Base-by-base conservation (phyloP, 495 filamentous ascomycete species). In the Pseudomonodictys pantanalensis region DNA sequence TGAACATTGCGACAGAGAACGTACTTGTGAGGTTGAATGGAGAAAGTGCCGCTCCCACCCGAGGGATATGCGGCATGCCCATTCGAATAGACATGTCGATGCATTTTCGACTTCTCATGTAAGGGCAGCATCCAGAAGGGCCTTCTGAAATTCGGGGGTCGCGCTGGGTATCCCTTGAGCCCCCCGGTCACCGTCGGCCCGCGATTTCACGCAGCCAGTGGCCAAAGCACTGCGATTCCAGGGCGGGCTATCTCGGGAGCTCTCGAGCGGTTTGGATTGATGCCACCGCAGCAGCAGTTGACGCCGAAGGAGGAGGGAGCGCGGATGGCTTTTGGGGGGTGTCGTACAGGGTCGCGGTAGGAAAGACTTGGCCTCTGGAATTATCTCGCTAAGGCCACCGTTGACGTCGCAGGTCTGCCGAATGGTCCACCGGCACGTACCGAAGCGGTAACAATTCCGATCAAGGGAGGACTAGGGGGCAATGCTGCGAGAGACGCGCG, bases 1-100 rank as follows among this genome's bases (percentile, higher is more conserved):
- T 58, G 22, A 47, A 20, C 25, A 55, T 53, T 45, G 52, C 44
- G 49, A 46, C 22, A 11, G 17, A 30, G 39, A 46, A 64, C 77
- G 62, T 81, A 96, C 91, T 88, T 86, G 70, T 96, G 90, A 64
- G 91, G 89, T 61, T 91, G 90, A 68, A 96, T 90, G 58, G 89
- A 89, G 70, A 95, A 93, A 43, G 85, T 87, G 58, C 77, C 72
- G 59, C 69, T 73, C 47, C 79, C 76, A 35, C 76, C 77, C 47
- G 60, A 52, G 12, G 82, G 78, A 72, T 87, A 87, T 69, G 86
- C 83, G 60, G 76, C 71, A 56, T 90, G 83, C 70, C 89, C 90
- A 77, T 92, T 95, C 26, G 83, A 80, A 72, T 86, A 87, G 74
- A 83, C 72, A 66, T 81, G 78, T 71, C 80, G 76, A 64, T 82